These are phyloP conservation scores for Penicillium sp. DNA, from an alignment of 2,329 filamentous ascomycete species.

Conservation along the genomic window DNA sequence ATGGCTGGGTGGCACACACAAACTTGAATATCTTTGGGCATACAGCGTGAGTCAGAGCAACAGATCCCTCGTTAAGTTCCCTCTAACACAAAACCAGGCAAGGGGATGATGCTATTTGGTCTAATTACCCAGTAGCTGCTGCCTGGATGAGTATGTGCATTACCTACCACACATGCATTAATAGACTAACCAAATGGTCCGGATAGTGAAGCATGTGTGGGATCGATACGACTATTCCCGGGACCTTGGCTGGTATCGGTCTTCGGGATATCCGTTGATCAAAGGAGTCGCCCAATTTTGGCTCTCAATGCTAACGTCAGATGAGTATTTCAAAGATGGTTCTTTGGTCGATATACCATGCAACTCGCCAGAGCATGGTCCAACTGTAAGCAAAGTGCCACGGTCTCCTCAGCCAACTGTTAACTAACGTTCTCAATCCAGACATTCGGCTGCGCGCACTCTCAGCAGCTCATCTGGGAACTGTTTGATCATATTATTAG, in stretches of 20 bases:
- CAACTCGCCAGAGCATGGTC: background rate
- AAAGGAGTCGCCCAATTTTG: slow-evolving; percentile 58
- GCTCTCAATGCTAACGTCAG: slow-evolving; percentile 54
- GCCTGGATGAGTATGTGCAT: background rate
- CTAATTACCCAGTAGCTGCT: background rate
- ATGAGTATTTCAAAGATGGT: slow-evolving; percentile 41
- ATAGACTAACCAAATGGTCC: background rate
- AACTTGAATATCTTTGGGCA: background rate
- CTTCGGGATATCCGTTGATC: slow-evolving; percentile 53
- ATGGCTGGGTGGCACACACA: background rate
- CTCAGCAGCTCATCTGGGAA: background rate
- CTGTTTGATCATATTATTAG: background rate
- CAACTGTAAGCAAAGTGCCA: background rate
- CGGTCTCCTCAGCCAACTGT: background rate
- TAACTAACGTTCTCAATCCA: background rate
- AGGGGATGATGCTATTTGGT: background rate
- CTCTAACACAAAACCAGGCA: background rate
- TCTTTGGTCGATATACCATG: background rate
- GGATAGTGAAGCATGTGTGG: background rate
- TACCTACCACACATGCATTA: background rate
- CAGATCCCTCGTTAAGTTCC: background rate
- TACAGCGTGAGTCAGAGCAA: background rate
- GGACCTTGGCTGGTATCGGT: slow-evolving; percentile 47
- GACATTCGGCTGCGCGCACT: background rate
- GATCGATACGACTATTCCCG: slow-evolving; percentile 48